These are phyloP conservation scores for Umbelopsis vinacea DNA, from an alignment of 192 early-diverging fungal genomes.

Conservation along the genomic window DNA sequence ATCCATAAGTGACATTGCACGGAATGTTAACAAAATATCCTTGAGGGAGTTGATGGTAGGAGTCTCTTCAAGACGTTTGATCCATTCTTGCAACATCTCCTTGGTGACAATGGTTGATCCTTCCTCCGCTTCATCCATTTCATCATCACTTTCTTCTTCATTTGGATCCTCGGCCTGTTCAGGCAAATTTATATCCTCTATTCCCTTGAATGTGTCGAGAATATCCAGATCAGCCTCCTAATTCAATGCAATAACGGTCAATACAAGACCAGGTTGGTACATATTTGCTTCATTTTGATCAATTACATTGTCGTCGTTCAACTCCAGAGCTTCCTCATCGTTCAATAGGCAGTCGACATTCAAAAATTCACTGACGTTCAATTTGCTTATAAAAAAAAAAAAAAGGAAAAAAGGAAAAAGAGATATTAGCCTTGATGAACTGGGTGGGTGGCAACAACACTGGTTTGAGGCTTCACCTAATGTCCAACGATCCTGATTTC, in stretches of 20 bases:
- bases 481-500: neutral
- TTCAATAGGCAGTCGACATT: conserved; percentile 39
- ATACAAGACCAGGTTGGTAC: too few relatives aligned
- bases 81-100: conserved; percentile 56
- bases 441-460: neutral
- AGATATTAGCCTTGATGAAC: neutral
- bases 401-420: too few relatives aligned
- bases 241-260: neutral
- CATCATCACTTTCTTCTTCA: conserved; percentile 25
- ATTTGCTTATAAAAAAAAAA: neutral
- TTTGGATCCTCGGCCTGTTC: conserved; percentile 35
- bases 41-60: conserved; percentile 75
- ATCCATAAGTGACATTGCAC: conserved; percentile 76
- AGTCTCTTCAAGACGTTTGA: conserved; percentile 49
- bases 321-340: conserved; percentile 10
- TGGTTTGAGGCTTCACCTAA: neutral
- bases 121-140: conserved; percentile 32
- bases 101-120: conserved; percentile 60
- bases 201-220: conserved; percentile 35
- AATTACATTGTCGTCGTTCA: conserved; percentile 44
- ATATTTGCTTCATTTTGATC: neutral
- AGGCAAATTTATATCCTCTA: conserved; percentile 26
- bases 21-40: conserved; percentile 82
- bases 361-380: conserved; percentile 51
- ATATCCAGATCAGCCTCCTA: conserved; percentile 28